A percentile compares a stretch with the other conserved stretches of the same genome.
Evolutionary conservation across 2,329 filamentous ascomycete genomes (phyloP).

Genomic region (Aspergillus piperis): DNA sequence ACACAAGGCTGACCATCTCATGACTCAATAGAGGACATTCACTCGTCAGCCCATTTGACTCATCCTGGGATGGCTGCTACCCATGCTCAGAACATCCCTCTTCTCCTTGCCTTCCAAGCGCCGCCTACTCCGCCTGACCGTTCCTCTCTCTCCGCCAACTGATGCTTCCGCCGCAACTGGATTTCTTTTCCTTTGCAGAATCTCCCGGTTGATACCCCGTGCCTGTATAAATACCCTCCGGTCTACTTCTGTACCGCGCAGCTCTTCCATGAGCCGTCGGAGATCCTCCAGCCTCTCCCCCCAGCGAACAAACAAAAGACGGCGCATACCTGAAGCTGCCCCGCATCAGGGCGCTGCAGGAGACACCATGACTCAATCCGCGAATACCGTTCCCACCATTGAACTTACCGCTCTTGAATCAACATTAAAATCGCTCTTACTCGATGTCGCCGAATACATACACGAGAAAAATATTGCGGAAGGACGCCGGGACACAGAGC

Average conservation of each 20-base stretch:
- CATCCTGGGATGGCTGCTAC: neutral
- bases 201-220: constrained; percentile 2
- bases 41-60: neutral
- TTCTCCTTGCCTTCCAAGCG: neutral
- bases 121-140: neutral
- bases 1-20: neutral
- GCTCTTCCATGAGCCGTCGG: constrained; percentile 31
- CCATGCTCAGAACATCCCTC: neutral
- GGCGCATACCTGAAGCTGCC: constrained; percentile 30
- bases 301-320: constrained; percentile 34
- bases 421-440: constrained; percentile 71
- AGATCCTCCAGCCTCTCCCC: constrained; percentile 18
- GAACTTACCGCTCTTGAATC: constrained; percentile 69
- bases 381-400: constrained; percentile 40
- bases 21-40: neutral
- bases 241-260: neutral
- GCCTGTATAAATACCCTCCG: neutral
- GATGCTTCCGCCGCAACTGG: neutral
- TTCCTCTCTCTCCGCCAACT: neutral
- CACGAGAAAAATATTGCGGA: constrained; percentile 43
- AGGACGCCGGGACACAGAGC: constrained; percentile 27
- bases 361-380: constrained; percentile 25
- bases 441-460: constrained; percentile 79
- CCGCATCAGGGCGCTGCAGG: constrained; percentile 23
- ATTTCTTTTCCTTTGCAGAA: neutral